Evolutionary conservation across 75 land plant species (phyloP), one percentile per base, ranked within the genome.

Genomic region (Cupressus sempervirens): DNA sequence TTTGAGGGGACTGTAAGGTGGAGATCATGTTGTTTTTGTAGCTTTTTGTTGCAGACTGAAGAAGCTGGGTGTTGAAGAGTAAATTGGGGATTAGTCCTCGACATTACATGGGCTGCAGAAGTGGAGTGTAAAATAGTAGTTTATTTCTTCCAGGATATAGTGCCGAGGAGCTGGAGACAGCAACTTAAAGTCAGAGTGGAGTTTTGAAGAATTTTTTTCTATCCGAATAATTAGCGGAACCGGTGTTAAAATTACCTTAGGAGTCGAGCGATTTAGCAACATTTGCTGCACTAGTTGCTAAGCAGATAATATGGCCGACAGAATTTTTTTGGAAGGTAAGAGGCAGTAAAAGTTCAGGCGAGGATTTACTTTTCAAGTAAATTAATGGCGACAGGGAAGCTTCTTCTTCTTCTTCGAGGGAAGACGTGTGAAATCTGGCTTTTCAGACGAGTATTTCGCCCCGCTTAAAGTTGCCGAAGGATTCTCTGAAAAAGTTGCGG

Each of bases 401-500:
- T 40, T 23, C 67, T 62, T 62, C 67, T 62, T 62, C 35, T 72
- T 79, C 48, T 23, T 45, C 81, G 48, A 43, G 46, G 50, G 46
- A 79, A 79, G 43, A 20, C 46, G 11, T 41, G 81, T 12, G 13
- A 43, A 79, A 45, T 45, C 30, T 79, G 46, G 52, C 46, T 79
- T 79, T n/a, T 43, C 81, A 26, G 81, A 43, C 50, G 48, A 26
- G 46, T 43, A n/a, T 79, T 79, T n/a, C 15, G 81, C 48, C 52
- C 50, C 30, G 30, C 81, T 26, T 79, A 45, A 79, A n/a, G 81
- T 40, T 23, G 41, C 81, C 1, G 50, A 9, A 45, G 50, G 52
- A 79, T 43, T 45, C 46, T 79, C 81, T 77, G 81, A 3, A 79
- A 79, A 79, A 43, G 52, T 45, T 79, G 32, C 29, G 48, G 29